Evolutionary conservation across 371 early-diverging fungal species (phyloP), one percentile per base, ranked within the genome.

Genomic region (Apophysomyces ossiformis): DNA sequence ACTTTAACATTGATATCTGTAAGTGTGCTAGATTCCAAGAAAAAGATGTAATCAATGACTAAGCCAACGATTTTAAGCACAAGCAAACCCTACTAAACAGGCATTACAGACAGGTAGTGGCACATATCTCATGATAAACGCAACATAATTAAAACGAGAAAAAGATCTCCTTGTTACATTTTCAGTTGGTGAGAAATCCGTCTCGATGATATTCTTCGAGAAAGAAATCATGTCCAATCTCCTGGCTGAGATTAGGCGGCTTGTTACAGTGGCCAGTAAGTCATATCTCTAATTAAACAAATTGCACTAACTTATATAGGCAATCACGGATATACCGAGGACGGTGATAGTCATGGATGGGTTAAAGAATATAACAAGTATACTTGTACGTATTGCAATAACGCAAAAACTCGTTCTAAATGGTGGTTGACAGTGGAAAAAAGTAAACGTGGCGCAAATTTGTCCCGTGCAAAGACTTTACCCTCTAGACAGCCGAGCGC

Each of bases 151-250:
- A 37, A 50, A 50, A n/a, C 32, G 32, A 50, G 21, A 16, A 50
- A 16, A 50, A 76, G 76, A 66, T 66, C 57, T 76, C 3, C 46
- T 72, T 32, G 73, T 72, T 58, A 75, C 74, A 57, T 61, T 76
- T 45, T 58, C 69, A 16, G 46, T 60, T 35, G 60, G 68, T 21
- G 18, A 65, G 35, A 50, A 60, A 37, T 64, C 73, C 16, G 67
- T 68, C 15, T 45, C 60, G 37, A 63, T 76, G 16, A 63, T 60
- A n/a, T 75, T 80, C 37, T 63, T 60, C n/a, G 72, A 77, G 16
- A 68, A 72, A 59, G 56, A 73, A 12, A 63, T 32, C 32, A 75
- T 79, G 79, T 21, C 65, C 9, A 46, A 72, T 2, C 36, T 73
- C 6, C 38, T 80, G 37, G 69, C 32, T 37, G 64, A 73, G 12